Conservation (phyloP, 768 basidiomycete species). For the Cyclocybe cylindracea region DNA sequence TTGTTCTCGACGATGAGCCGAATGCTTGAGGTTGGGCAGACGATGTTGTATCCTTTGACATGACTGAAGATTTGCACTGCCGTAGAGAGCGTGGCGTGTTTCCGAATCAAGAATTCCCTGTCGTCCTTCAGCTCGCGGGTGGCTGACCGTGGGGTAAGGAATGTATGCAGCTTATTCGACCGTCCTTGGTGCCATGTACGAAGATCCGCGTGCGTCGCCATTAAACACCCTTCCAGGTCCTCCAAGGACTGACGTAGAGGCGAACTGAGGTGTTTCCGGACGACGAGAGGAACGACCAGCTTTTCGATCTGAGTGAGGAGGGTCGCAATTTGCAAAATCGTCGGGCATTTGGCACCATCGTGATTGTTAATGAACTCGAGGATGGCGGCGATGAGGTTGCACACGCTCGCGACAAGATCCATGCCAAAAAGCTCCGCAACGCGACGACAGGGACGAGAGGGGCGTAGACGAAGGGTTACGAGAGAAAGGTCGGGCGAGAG, state of each 20-base stretch:
- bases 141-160: not conserved
- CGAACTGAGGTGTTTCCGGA: not conserved
- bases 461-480: too few species aligned
- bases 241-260: not conserved
- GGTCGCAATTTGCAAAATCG: not conserved
- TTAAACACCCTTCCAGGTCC: not conserved
- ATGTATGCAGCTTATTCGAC: not conserved
- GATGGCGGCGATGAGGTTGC: not conserved
- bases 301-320: slow-evolving; percentile 1
- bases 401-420: not conserved
- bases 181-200: slow-evolving; percentile 2
- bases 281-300: slow-evolving; percentile 1
- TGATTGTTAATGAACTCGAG: slow-evolving; percentile 1
- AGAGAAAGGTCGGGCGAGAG: too few species aligned
- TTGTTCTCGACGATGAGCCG: slow-evolving; percentile 2
- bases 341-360: not conserved
- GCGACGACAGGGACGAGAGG: too few species aligned
- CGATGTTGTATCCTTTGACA: slow-evolving; percentile 13
- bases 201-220: not conserved
- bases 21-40: slow-evolving; percentile 5
- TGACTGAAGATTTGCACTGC: slow-evolving; percentile 17
- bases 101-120: not conserved
- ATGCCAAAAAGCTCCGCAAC: not conserved
- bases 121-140: slow-evolving; percentile 2
- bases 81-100: not conserved